Evolutionary conservation across 129 eudicot genomes (phyloP).

Genomic region (Escallonia herrerae): DNA sequence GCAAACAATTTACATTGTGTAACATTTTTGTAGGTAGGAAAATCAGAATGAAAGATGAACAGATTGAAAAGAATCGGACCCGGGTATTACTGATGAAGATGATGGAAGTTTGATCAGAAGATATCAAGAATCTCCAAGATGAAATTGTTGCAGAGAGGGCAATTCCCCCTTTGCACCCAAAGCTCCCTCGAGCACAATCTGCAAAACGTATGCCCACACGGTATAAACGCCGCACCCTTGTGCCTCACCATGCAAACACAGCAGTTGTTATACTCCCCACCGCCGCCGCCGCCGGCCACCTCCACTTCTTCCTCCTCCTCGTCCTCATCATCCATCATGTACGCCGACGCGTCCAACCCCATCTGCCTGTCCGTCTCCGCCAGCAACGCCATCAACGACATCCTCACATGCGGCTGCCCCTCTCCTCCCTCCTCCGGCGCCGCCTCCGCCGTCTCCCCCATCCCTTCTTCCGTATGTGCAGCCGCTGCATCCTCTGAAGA

Average conservation of each 20-base stretch:
- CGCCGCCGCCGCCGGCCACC: constrained; percentile 12
- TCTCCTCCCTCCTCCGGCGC: constrained; percentile 19
- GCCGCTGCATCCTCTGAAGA: too few relatives aligned
- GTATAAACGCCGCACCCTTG: constrained; percentile 84
- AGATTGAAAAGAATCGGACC: too few relatives aligned
- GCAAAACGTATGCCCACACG: constrained; percentile 95
- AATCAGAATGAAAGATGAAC: too few relatives aligned
- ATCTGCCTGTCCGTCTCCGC: constrained; percentile 51
- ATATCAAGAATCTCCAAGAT: constrained; percentile 91
- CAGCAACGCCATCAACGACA: constrained; percentile 79
- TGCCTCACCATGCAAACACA: constrained; percentile 94
- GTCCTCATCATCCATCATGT: constrained; percentile 30
- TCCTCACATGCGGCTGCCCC: constrained; percentile 38
- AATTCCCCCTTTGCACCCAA: constrained; percentile 63
- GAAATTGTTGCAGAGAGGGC: constrained; percentile 81
- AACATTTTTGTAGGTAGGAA: too few relatives aligned
- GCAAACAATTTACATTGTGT: too few relatives aligned
- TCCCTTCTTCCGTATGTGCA: constrained; percentile 9
- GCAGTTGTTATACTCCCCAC: constrained; percentile 39
- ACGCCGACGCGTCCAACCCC: constrained; percentile 45
- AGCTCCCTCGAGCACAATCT: constrained; percentile 86
- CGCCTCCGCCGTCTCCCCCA: constrained; percentile 11
- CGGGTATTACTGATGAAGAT: neutral
- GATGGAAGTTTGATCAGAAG: constrained; percentile 29
- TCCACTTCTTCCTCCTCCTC: constrained; percentile 32